Evolutionary conservation across 306 rosid genomes (phyloP).

Genomic region (Psophocarpus tetragonolobus): DNA sequence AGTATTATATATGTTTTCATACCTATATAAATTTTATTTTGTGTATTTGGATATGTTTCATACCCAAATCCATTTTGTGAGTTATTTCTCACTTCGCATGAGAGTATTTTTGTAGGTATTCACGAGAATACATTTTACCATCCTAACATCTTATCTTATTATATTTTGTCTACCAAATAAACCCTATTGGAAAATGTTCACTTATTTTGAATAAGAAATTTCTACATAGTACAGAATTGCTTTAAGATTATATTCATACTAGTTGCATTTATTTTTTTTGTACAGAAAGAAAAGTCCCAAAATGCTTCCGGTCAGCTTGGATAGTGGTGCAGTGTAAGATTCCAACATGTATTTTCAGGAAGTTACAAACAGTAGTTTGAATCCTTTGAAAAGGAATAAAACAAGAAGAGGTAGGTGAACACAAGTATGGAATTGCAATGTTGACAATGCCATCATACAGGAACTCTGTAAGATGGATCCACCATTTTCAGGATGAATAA

Average conservation of each 20-base stretch:
- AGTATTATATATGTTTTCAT: no score
- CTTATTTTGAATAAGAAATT: no score
- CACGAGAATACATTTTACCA: no score
- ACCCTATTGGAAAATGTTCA: no score
- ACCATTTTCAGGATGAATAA: conserved; percentile 85
- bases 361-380: conserved; percentile 7
- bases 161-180: no score
- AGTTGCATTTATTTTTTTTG: conserved; percentile 11
- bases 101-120: no score
- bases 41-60: no score
- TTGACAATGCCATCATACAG: conserved; percentile 40
- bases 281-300: conserved; percentile 18
- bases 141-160: no score
- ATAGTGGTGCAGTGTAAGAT: not conserved
- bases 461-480: conserved; percentile 81
- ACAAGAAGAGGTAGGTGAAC: not conserved
- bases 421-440: not conserved
- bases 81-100: no score
- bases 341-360: conserved; percentile 2
- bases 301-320: conserved; percentile 23
- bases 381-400: not conserved
- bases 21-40: no score
- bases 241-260: not conserved
- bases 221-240: no score
- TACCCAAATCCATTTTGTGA: no score